Conservation (phyloP, 805 yeast genomes). For the Candida ficus region DNA sequence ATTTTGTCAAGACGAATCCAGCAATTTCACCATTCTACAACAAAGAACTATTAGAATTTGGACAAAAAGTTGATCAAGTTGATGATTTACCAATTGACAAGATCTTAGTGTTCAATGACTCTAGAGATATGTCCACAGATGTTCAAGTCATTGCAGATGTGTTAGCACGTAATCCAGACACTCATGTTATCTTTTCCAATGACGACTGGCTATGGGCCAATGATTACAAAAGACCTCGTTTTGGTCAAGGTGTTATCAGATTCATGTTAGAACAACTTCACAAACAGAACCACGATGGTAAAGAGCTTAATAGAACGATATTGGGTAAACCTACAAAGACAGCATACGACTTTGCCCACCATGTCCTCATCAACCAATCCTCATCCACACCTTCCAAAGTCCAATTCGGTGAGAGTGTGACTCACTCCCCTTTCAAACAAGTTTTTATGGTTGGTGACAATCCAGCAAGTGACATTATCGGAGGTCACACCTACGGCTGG, state of each 20-base stretch:
- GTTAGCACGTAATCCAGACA: slow-evolving; percentile 55
- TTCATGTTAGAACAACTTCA: slow-evolving; percentile 58
- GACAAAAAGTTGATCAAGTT: slow-evolving; percentile 17
- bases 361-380: slow-evolving; percentile 43
- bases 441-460: slow-evolving; percentile 97
- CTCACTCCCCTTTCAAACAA: slow-evolving; percentile 41
- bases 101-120: slow-evolving; percentile 79
- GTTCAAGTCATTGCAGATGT: slow-evolving; percentile 71
- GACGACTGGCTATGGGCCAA: slow-evolving; percentile 87
- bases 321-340: slow-evolving; percentile 79
- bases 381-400: slow-evolving; percentile 4
- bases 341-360: slow-evolving; percentile 81
- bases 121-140: slow-evolving; percentile 85
- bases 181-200: slow-evolving; percentile 77
- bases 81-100: slow-evolving; percentile 45
- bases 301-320: slow-evolving; percentile 45
- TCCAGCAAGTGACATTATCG: slow-evolving; percentile 87
- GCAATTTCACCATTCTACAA: slow-evolving; percentile 76
- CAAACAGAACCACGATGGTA: slow-evolving; percentile 40
- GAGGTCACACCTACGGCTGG: slow-evolving; percentile 90
- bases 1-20: slow-evolving; percentile 58
- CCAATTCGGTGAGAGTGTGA: slow-evolving; percentile 20
- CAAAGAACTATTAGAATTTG: slow-evolving; percentile 38
- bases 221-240: slow-evolving; percentile 68
- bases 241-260: slow-evolving; percentile 89